Percentiles rank a stretch among this genome's conserved stretches.
Conservation (phyloP, 352 stramenopile genomes). For the Pilasporangium apinafurcum region DNA sequence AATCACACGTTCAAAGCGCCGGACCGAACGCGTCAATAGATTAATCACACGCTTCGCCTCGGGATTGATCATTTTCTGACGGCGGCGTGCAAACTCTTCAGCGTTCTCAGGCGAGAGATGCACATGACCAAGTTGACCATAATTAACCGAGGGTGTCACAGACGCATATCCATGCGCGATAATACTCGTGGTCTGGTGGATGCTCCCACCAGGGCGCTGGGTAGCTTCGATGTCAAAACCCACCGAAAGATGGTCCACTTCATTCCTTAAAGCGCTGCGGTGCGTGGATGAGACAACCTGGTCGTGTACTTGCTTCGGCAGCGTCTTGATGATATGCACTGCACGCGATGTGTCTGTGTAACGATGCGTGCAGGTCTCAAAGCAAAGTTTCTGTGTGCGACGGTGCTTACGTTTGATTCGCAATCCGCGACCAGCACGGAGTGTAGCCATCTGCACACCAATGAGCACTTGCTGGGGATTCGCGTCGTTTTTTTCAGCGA, state of each 20-base stretch:
- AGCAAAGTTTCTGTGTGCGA: constrained; percentile 35
- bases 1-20: constrained; percentile 44
- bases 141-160: constrained; percentile 15
- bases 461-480: constrained; percentile 19
- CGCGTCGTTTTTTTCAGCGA: constrained; percentile 1
- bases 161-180: constrained; percentile 39
- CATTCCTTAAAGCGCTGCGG: constrained; percentile 22
- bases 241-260: constrained; percentile 38
- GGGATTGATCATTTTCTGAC: constrained; percentile 29
- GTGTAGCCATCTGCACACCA: constrained; percentile 18
- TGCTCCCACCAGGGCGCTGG: constrained; percentile 13
- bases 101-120: constrained; percentile 10
- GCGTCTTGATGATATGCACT: constrained; percentile 47
- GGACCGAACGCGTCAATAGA: constrained; percentile 35
- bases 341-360: too few species aligned
- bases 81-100: constrained; percentile 19
- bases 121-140: constrained; percentile 18
- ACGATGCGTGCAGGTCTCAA: constrained; percentile 40
- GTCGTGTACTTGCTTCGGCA: constrained; percentile 46
- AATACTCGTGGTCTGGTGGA: constrained; percentile 23
- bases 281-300: constrained; percentile 25
- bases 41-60: constrained; percentile 34
- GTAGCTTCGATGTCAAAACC: constrained; percentile 33
- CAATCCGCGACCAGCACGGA: constrained; percentile 14
- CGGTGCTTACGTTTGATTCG: constrained; percentile 22